phyloP scores from a whole-genome alignment of 805 yeast species.

The Tetrapisispora fleetii region DNA sequence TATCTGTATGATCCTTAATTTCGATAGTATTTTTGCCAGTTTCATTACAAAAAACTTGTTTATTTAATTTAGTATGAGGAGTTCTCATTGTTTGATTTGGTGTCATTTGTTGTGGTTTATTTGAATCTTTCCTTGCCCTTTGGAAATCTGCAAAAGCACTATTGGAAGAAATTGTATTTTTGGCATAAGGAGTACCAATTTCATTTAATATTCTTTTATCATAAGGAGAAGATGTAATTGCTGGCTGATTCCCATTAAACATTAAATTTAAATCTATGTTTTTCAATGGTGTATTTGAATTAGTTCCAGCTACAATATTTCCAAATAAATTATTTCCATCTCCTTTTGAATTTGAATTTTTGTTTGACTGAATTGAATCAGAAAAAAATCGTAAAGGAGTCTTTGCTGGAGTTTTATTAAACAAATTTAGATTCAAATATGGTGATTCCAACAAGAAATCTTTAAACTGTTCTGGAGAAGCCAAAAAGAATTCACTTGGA shows the following conservation, averaged over 20 bases:
- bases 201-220: conserved; percentile 26
- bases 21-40: neutral
- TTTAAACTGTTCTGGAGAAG: conserved; percentile 29
- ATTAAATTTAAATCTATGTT: conserved; percentile 27
- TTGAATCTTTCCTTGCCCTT: conserved; percentile 23
- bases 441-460: conserved; percentile 29
- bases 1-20: conserved; percentile 9
- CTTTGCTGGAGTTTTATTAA: conserved; percentile 29
- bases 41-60: conserved; percentile 1
- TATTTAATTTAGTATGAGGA: neutral
- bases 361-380: conserved; percentile 7
- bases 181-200: conserved; percentile 25
- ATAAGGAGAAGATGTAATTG: conserved; percentile 24
- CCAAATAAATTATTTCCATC: conserved; percentile 4
- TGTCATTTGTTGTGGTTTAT: conserved; percentile 6
- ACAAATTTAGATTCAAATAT: conserved; percentile 20
- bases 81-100: conserved; percentile 6
- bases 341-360: conserved; percentile 1
- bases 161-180: conserved; percentile 18
- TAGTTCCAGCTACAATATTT: neutral
- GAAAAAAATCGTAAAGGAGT: conserved; percentile 27
- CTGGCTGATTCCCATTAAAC: conserved; percentile 21
- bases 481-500: conserved; percentile 24
- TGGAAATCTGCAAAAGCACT: conserved; percentile 28
- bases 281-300: conserved; percentile 20